Base-by-base conservation (phyloP, 352 stramenopile species). In the Phytophthora kernoviae region DNA sequence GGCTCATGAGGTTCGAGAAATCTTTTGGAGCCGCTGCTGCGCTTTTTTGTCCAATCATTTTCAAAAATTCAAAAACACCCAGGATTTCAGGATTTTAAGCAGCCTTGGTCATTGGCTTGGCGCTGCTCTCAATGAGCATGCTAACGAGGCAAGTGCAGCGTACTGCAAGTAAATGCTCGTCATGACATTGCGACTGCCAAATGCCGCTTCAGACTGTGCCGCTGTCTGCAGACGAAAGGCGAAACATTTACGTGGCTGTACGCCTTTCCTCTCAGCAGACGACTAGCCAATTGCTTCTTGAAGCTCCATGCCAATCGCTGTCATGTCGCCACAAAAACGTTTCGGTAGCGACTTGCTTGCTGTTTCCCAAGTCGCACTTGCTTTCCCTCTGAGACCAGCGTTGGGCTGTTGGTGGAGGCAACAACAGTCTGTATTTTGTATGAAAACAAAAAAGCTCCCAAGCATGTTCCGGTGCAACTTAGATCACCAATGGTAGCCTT, bases 221-320 rank as follows among this genome's bases (percentile, higher is more conserved):
- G 12, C n/a, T 9, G 51, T 61, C 17, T 47, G 41, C 41, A 50
- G 30, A 30, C 24, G 24, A 30, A 30, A 30, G 24, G 24, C 24
- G 6, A 30, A 3, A 6, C 6, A 30, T 30, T 30, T 30, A 30
- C 6, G 6, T 30, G 24, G 26, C 10, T 26, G 32, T 14, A 34
- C 45, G 52, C 8, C 60, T 63, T 58, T 68, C 60, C 53, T 67
- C 30, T 14, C 27, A 12, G n/a, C n/a, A n/a, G n/a, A 59, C 51
- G 52, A 67, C 51, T 67, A 53, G 52, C 47, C 51, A 67, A 54
- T 54, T 64, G 18, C 21, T n/a, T 30, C n/a, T n/a, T 43, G 41
- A 59, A 27, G 32, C 36, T 49, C 30, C 58, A 57, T 60, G 34
- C 34, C n/a, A n/a, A n/a, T n/a, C n/a, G n/a, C n/a, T n/a, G n/a